These are phyloP conservation scores for Eimeria brunetti DNA, from an alignment of 169 alveolate species.

Conservation along the genomic window DNA sequence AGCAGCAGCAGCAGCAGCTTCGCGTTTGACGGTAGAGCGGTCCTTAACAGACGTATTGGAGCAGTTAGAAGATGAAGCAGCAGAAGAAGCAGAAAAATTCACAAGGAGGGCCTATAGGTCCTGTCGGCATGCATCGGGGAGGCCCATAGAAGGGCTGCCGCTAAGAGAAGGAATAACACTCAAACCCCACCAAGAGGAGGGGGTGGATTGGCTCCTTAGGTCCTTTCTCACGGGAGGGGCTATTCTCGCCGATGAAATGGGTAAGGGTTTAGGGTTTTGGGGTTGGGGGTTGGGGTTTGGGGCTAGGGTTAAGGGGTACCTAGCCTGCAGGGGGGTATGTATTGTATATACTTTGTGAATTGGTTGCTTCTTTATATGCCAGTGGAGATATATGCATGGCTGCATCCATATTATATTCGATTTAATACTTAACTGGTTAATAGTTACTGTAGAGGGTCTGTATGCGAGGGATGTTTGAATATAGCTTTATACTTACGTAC, in stretches of 20 bases:
- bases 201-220: slow-evolving; percentile 93
- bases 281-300: too few relatives aligned
- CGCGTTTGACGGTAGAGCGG: slow-evolving; percentile 74
- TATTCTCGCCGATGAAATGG: slow-evolving; percentile 96
- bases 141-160: slow-evolving; percentile 79
- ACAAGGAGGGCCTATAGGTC: slow-evolving; percentile 86
- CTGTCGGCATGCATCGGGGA: slow-evolving; percentile 85
- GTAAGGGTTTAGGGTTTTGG: slow-evolving; percentile 27
- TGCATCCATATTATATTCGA: too few relatives aligned
- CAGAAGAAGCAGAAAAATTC: slow-evolving; percentile 54
- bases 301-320: too few relatives aligned
- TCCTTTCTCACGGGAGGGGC: slow-evolving; percentile 93
- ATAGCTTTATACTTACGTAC: too few relatives aligned
- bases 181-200: slow-evolving; percentile 94
- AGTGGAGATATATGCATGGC: too few relatives aligned
- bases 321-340: too few relatives aligned
- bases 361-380: too few relatives aligned
- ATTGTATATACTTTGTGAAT: too few relatives aligned
- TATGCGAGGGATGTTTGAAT: too few relatives aligned
- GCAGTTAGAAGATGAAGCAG: slow-evolving; percentile 76
- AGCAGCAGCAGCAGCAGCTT: slow-evolving; percentile 6
- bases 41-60: slow-evolving; percentile 52
- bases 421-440: too few relatives aligned
- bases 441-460: too few relatives aligned
- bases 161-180: slow-evolving; percentile 89